Evolutionary conservation across 1,284 basidiomycete genomes (phyloP).

Genomic region (Malassezia yamatoensis): DNA sequence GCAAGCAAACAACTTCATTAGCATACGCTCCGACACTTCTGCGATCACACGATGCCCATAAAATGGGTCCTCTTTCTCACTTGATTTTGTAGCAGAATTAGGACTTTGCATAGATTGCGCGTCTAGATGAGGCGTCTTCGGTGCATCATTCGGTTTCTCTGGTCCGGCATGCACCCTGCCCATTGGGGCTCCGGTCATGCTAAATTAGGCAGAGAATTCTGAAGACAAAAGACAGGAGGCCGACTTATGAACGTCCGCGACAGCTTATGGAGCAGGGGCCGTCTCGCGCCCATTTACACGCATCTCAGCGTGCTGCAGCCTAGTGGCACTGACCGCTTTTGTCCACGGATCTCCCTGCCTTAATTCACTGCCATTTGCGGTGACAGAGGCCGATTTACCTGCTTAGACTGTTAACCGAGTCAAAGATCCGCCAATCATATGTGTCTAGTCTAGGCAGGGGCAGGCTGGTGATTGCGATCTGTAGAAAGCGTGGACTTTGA

Average conservation of each 20-base stretch:
- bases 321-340: slow-evolving; percentile 3
- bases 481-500: no score
- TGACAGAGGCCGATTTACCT: not conserved
- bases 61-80: slow-evolving; percentile 1
- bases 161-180: not conserved
- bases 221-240: no score
- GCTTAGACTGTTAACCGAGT: not conserved
- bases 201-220: no score
- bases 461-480: no score
- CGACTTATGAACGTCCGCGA: no score
- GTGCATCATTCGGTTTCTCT: not conserved
- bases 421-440: not conserved
- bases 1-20: slow-evolving; percentile 14
- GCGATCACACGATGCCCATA: slow-evolving; percentile 13
- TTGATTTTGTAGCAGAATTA: slow-evolving; percentile 1
- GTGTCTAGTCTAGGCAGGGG: not conserved
- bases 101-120: slow-evolving; percentile 8
- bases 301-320: not conserved
- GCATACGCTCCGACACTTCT: slow-evolving; percentile 10
- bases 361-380: slow-evolving; percentile 14
- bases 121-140: slow-evolving; percentile 5
- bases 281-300: slow-evolving; percentile 5
- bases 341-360: not conserved
- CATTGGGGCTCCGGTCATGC: no score
- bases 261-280: not conserved